Evolutionary conservation across 2,329 filamentous ascomycete genomes (phyloP), one percentile per base, ranked within the genome.

Genomic region (Colletotrichum plurivorum): DNA sequence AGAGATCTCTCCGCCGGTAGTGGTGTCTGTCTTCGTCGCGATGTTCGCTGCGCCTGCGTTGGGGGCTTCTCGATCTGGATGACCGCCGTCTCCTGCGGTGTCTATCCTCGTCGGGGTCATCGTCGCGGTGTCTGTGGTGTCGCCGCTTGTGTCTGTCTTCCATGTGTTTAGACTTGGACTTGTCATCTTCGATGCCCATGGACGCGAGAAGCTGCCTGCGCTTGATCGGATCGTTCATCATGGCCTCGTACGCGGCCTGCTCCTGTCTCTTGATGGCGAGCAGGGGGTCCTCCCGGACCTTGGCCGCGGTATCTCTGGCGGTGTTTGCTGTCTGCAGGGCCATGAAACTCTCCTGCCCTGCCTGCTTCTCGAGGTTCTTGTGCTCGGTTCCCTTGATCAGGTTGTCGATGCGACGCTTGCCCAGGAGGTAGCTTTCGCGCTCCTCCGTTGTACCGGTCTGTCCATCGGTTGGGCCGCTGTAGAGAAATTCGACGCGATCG

Each of bases 401-500:
- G 13, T 91, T 90, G 83, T 98, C 95, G 78, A 99, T 95, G 67
- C 95, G 89, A 67, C 96, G 88, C 84, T 98, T 98, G 60, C 96
- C 96, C 15, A 99, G 85, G 1, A 99, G 82, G 78, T 97, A 99
- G 4, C 93, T 94, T 77, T 99, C 96, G 83, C 94, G 94, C 81
- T 98, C 96, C 79, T 98, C 95, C 5, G 88, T 89, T 46, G 89
- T 93, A 36, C 92, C 92, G n/a, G 85, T 84, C 76, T 93, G 91
- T 43, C 94, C 93, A 75, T 89, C 86, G 57, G 92, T 92, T 8
- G 96, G 94, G 1, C 95, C 95, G 74, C 92, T 90, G 81, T 99
- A 99, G 94, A 99, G 98, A 94, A 96, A 99, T 76, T 98, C 96
- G 27, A 99, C 95, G 43, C 94, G 90, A 75, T 95, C 92, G 36